Conservation (phyloP, 768 basidiomycete genomes). For the Lactifluus rugatus region DNA sequence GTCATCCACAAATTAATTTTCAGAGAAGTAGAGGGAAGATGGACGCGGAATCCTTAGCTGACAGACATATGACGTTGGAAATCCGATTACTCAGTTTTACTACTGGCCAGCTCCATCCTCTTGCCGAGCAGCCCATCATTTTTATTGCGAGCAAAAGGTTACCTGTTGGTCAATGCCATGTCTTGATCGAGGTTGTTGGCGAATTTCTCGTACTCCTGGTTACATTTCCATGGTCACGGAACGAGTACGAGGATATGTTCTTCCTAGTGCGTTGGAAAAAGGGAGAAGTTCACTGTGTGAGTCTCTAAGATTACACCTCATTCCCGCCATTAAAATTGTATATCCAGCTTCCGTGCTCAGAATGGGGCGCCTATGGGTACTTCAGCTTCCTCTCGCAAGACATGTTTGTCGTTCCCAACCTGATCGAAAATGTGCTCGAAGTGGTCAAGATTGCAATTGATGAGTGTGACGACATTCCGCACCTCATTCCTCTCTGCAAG, state of each 20-base stretch:
- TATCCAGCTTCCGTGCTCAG: slow-evolving; percentile 12
- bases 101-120: slow-evolving; percentile 14
- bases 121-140: slow-evolving; percentile 9
- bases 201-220: slow-evolving; percentile 14
- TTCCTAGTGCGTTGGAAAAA: slow-evolving; percentile 25
- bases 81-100: slow-evolving; percentile 15
- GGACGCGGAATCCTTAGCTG: background rate
- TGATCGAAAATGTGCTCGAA: slow-evolving; percentile 20
- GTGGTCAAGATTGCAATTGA: slow-evolving; percentile 12
- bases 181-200: slow-evolving; percentile 17
- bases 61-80: slow-evolving; percentile 6
- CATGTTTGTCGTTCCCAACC: slow-evolving; percentile 23
- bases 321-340: background rate
- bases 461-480: background rate
- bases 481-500: slow-evolving; percentile 13
- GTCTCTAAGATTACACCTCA: slow-evolving; percentile 3
- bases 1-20: background rate
- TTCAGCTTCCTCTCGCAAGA: slow-evolving; percentile 24
- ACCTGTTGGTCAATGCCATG: slow-evolving; percentile 5
- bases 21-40: background rate
- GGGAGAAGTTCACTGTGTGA: slow-evolving; percentile 20
- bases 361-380: slow-evolving; percentile 19
- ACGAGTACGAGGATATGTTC: slow-evolving; percentile 15
- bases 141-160: slow-evolving; percentile 5
- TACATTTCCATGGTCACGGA: slow-evolving; percentile 9